Percentiles rank a stretch among this genome's conserved stretches.
These are phyloP conservation scores for Coleophoma cylindrospora DNA, from an alignment of 2,329 filamentous ascomycete genomes.

Conservation along the genomic window DNA sequence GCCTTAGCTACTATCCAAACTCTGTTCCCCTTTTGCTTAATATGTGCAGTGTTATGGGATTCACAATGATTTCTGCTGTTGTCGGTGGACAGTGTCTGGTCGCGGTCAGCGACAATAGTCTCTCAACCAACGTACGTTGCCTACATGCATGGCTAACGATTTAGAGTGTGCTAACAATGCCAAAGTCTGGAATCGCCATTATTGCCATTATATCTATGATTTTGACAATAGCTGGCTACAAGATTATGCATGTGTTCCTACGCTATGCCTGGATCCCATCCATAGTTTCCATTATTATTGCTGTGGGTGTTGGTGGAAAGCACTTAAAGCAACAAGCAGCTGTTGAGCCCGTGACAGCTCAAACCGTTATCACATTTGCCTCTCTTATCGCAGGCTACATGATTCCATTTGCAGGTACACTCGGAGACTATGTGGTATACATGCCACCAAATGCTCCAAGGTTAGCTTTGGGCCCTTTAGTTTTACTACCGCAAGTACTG, in stretches of 20 bases:
- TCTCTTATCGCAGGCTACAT: conserved; percentile 59
- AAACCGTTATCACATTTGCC: conserved; percentile 47
- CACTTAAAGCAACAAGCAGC: conserved; percentile 41
- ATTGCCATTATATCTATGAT: conserved; percentile 50
- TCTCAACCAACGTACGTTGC: conserved; percentile 35
- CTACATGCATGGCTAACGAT: no score
- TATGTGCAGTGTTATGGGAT: conserved; percentile 56
- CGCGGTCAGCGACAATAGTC: conserved; percentile 41
- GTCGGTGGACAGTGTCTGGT: conserved; percentile 55
- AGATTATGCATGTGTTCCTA: conserved; percentile 51
- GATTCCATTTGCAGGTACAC: conserved; percentile 54
- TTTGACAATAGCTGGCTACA: conserved; percentile 58
- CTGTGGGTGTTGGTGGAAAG: conserved; percentile 48
- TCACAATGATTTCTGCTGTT: conserved; percentile 56
- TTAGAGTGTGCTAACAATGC: no score
- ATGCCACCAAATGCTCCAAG: conserved; percentile 49
- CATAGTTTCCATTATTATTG: conserved; percentile 49
- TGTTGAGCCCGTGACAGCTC: conserved; percentile 33
- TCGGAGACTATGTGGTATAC: conserved; percentile 58
- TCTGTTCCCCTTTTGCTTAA: conserved; percentile 58
- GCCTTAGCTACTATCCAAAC: conserved; percentile 44
- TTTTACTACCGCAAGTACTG: neutral
- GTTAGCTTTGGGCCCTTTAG: conserved; percentile 20
- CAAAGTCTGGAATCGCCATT: conserved; percentile 51
- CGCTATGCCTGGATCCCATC: conserved; percentile 52